Base-by-base conservation (phyloP, 2,329 filamentous ascomycete genomes). In the Calycina herbarum region DNA sequence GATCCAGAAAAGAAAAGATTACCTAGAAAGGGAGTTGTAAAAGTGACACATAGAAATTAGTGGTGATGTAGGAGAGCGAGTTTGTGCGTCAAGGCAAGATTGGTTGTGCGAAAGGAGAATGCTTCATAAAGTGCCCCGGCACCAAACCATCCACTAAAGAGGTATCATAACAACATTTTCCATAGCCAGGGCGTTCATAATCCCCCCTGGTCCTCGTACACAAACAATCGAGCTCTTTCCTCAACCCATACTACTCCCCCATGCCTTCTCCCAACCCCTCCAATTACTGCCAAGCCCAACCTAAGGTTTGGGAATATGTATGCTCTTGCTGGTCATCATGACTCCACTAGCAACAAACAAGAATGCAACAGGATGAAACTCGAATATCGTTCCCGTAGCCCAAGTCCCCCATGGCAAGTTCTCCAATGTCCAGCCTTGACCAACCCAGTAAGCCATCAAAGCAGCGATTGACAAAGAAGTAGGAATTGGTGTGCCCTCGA, bases 401-500 rank as follows among this genome's bases (percentile, higher is more conserved):
- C 86, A 83, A 27, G 89, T 79, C 51, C 95, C 94, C 38, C 91
- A 78, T 8, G 95, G 95, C n/a, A 99, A 79, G 65, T 88, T 82
- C 29, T 91, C 88, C 67, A 92, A 83, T 57, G 94, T 84, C 91
- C 91, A 94, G 68, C 90, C 90, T 71, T 92, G 84, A 64, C 85
- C 88, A 35, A 96, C 86, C 90, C 93, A 98, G 80, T 90, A 97
- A 35, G 90, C 92, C 92, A 98, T 97, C 65, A 96, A 74, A 15
- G 84, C 87, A 68, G 92, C 93, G 71, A 96, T 88, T 1, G 85
- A 89, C 29, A 98, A 82, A 29, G 91, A 94, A 2, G 93, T 98
- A 1, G 95, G 95, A 74, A 98, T 97, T 0, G 95, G 95, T 0
- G 94, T 96, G 73, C 95, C 95, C 80, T 99, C 95, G 73, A 99